Evolutionary conservation across 2,329 filamentous ascomycete genomes (phyloP).

Genomic region (Huntiella moniliformis): DNA sequence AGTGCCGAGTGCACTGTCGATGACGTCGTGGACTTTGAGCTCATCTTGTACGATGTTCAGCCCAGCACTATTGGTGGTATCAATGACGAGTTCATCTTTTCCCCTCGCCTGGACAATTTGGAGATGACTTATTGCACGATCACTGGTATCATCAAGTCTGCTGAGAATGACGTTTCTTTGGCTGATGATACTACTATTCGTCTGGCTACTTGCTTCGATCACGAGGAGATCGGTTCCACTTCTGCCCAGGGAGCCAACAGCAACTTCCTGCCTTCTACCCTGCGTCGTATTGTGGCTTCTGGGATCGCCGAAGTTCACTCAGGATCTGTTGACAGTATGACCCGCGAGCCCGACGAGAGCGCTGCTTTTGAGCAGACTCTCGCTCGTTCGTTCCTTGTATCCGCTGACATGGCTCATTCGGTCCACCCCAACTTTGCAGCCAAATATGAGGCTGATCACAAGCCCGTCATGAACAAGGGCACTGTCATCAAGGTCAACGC

Average conservation of each 20-base stretch:
- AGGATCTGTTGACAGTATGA: constrained; percentile 37
- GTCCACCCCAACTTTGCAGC: constrained; percentile 85
- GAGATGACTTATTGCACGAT: constrained; percentile 92
- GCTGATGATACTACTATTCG: constrained; percentile 67
- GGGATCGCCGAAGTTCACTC: constrained; percentile 34
- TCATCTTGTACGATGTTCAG: constrained; percentile 93
- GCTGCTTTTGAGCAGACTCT: constrained; percentile 90
- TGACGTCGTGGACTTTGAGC: constrained; percentile 80
- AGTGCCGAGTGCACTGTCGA: constrained; percentile 52
- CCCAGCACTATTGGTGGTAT: constrained; percentile 76
- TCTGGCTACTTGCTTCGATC: constrained; percentile 86
- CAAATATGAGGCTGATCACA: constrained; percentile 83
- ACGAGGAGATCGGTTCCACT: constrained; percentile 88
- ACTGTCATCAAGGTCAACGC: constrained; percentile 97
- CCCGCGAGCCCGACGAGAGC: constrained; percentile 41
- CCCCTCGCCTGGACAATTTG: constrained; percentile 84
- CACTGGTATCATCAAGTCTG: constrained; percentile 65
- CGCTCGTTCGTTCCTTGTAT: constrained; percentile 78
- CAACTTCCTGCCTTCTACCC: constrained; percentile 71
- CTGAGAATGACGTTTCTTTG: constrained; percentile 43
- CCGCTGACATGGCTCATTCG: constrained; percentile 93
- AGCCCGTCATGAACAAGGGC: constrained; percentile 89
- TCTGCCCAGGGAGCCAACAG: constrained; percentile 89
- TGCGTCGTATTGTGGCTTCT: constrained; percentile 64
- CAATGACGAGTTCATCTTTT: constrained; percentile 89